These are phyloP conservation scores for Calendula officinalis DNA, from an alignment of 129 eudicot species.

Conservation along the genomic window DNA sequence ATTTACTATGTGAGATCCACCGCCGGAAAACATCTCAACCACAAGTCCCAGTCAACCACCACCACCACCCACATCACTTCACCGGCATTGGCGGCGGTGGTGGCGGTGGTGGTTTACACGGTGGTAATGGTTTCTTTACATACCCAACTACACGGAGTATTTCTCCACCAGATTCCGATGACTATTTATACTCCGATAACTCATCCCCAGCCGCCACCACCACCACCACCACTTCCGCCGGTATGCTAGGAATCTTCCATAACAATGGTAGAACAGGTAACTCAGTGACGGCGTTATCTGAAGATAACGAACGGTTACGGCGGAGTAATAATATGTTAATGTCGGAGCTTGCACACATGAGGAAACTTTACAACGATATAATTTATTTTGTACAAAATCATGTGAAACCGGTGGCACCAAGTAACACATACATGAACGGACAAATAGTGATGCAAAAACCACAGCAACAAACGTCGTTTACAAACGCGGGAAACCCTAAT, in stretches of 20 bases:
- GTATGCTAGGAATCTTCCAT: constrained; percentile 31
- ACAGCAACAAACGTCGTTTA: constrained; percentile 10
- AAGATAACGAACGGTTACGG: constrained; percentile 78
- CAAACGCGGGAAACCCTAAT: constrained; percentile 28
- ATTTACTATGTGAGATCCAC: constrained; percentile 89
- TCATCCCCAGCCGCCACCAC: constrained; percentile 46
- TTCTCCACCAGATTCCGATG: constrained; percentile 86
- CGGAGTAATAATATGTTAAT: constrained; percentile 75
- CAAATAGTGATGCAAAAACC: constrained; percentile 17
- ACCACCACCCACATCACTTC: constrained; percentile 46
- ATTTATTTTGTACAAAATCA: constrained; percentile 92
- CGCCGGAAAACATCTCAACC: constrained; percentile 87
- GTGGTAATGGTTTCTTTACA: constrained; percentile 39
- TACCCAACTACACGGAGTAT: constrained; percentile 55
- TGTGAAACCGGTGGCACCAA: constrained; percentile 80
- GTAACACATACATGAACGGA: constrained; percentile 37
- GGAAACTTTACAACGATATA: constrained; percentile 84
- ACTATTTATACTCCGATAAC: constrained; percentile 45
- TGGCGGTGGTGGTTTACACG: constrained; percentile 4
- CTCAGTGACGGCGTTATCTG: constrained; percentile 68
- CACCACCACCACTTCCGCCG: not conserved
- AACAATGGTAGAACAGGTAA: constrained; percentile 9
- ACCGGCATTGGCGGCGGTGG: constrained; percentile 26
- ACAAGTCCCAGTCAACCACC: constrained; percentile 51
- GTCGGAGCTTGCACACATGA: constrained; percentile 92